Percentiles rank a stretch among this genome's conserved stretches.
Conservation (phyloP, 495 filamentous ascomycete genomes). For the Trichoderma asperelloides region DNA sequence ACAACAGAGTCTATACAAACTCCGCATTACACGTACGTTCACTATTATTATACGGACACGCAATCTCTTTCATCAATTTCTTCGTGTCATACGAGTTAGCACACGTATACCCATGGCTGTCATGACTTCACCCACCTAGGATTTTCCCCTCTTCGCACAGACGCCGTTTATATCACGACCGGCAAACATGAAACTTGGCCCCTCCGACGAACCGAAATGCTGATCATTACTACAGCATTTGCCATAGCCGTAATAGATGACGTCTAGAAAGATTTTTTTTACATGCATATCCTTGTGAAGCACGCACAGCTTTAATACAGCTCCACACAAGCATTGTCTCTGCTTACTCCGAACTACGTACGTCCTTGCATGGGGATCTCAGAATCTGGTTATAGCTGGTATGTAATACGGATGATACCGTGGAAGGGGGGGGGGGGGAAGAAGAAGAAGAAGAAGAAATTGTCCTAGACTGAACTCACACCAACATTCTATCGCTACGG, state of each 20-base stretch:
- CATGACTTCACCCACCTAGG: not conserved
- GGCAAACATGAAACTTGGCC: not conserved
- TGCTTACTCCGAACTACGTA: not conserved
- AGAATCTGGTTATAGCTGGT: not conserved
- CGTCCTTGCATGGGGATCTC: not conserved
- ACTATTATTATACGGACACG: too few relatives aligned
- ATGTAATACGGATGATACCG: too few relatives aligned
- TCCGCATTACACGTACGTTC: too few relatives aligned
- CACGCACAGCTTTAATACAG: not conserved
- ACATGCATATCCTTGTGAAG: too few relatives aligned
- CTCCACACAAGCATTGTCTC: not conserved
- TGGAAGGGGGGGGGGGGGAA: too few relatives aligned
- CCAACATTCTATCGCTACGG: not conserved
- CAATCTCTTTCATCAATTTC: too few relatives aligned
- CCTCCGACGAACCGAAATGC: not conserved
- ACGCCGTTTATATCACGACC: not conserved
- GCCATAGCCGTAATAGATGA: not conserved
- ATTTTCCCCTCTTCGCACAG: not conserved
- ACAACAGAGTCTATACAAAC: too few relatives aligned
- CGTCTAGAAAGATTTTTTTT: not conserved
- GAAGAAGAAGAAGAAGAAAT: not conserved
- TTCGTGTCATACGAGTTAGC: too few relatives aligned
- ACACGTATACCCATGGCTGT: too few relatives aligned
- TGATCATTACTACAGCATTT: not conserved
- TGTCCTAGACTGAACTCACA: too few relatives aligned